Percentiles rank a stretch among this genome's conserved stretches.
phyloP scores from a whole-genome alignment of 2,329 filamentous ascomycete genomes.

The Colletotrichum aenigma region DNA sequence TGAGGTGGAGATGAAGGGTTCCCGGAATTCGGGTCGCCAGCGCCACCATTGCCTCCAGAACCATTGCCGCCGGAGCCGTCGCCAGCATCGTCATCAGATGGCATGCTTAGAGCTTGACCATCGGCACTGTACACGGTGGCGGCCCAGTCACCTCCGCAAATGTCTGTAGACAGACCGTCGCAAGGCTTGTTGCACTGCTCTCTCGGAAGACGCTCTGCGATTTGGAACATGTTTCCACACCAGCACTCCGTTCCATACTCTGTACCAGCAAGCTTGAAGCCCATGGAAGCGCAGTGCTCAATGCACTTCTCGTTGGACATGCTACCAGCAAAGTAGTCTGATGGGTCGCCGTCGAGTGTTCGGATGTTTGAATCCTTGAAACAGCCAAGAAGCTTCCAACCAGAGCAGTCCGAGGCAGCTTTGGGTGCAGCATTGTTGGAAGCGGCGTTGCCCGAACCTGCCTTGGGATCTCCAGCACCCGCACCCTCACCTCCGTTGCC shows the following conservation, averaged over 20 bases:
- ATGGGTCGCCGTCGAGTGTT: constrained; percentile 23
- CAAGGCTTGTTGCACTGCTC: constrained; percentile 11
- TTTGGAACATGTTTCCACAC: constrained; percentile 40
- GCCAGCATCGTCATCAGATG: neutral
- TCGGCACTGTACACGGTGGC: constrained; percentile 20
- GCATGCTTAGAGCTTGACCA: constrained; percentile 4
- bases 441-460: neutral
- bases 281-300: constrained; percentile 45
- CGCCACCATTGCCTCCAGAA: neutral
- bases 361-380: constrained; percentile 29
- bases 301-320: constrained; percentile 57
- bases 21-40: neutral
- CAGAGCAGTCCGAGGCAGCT: neutral
- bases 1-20: neutral
- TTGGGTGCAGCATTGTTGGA: neutral
- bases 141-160: constrained; percentile 21
- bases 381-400: constrained; percentile 35
- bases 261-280: constrained; percentile 50
- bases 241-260: constrained; percentile 58
- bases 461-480: neutral
- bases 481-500: neutral
- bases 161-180: constrained; percentile 9
- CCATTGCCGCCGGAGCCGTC: neutral
- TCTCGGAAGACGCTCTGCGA: constrained; percentile 11
- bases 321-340: constrained; percentile 28